Conservation (phyloP, 2,329 filamentous ascomycete genomes). For the Reticulascus tulasneorum region DNA sequence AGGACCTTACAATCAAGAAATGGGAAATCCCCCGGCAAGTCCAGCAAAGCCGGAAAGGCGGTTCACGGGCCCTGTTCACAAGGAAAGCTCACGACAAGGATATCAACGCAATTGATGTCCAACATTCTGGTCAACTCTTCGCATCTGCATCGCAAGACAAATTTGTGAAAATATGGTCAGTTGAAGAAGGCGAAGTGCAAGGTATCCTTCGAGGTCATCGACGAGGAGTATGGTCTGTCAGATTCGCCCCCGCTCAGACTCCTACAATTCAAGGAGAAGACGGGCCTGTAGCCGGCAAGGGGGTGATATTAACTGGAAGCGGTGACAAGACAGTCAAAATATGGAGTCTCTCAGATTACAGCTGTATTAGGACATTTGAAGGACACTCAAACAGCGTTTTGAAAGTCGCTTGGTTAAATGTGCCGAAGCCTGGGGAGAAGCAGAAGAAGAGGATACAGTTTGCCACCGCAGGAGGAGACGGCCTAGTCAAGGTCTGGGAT, state of each 20-base stretch:
- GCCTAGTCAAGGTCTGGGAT: constrained; percentile 95
- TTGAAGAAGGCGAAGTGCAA: constrained; percentile 82
- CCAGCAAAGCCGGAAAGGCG: constrained; percentile 44
- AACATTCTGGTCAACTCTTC: constrained; percentile 72
- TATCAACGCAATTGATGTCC: constrained; percentile 90
- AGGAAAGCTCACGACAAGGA: constrained; percentile 98
- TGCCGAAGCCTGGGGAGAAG: constrained; percentile 43
- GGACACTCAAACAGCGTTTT: constrained; percentile 94
- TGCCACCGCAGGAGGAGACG: constrained; percentile 87
- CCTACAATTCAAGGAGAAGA: constrained; percentile 70
- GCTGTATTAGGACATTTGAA: constrained; percentile 89
- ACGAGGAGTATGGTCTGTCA: constrained; percentile 92
- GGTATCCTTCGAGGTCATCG: constrained; percentile 91
- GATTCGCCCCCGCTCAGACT: constrained; percentile 77
- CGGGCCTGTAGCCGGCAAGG: constrained; percentile 70
- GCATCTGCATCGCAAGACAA: constrained; percentile 96
- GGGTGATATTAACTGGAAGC: constrained; percentile 82
- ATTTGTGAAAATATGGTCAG: constrained; percentile 94
- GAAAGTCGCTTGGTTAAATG: constrained; percentile 82
- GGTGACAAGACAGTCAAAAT: constrained; percentile 96
- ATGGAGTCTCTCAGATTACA: constrained; percentile 91
- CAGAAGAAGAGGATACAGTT: constrained; percentile 64
- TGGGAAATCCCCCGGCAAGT: constrained; percentile 72
- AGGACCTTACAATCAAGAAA: constrained; percentile 91
- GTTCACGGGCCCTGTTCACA: constrained; percentile 71